These are phyloP conservation scores for Brasenia schreberi DNA, from an alignment of 164 flowering plant species.

Conservation along the genomic window DNA sequence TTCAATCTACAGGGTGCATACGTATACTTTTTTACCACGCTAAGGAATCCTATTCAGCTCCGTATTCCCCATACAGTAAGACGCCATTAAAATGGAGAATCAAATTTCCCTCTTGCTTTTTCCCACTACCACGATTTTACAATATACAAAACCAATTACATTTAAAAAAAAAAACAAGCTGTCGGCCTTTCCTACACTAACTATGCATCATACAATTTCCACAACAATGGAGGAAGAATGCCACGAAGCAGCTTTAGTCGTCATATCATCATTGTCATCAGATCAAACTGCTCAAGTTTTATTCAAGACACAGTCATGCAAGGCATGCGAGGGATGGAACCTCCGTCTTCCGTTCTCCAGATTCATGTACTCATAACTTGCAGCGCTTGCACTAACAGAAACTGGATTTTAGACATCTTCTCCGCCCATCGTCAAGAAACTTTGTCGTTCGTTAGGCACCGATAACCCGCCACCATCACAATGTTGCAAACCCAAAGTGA, in stretches of 20 bases:
- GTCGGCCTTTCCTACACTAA: no score
- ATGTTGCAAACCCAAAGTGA: conserved; percentile 79
- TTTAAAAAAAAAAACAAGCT: no score
- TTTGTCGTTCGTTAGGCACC: conserved; percentile 13
- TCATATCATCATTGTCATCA: background rate
- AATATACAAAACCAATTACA: no score
- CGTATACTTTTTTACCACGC: no score
- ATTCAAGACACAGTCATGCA: conserved; percentile 66
- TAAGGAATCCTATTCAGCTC: no score
- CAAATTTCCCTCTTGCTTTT: background rate
- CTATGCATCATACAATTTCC: background rate
- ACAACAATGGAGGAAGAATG: background rate
- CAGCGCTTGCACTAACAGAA: conserved; percentile 30
- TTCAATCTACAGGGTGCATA: no score
- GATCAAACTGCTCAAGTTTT: background rate
- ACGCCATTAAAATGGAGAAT: no score
- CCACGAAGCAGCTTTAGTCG: background rate
- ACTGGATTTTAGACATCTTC: conserved; percentile 39
- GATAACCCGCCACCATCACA: conserved; percentile 21
- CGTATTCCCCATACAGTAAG: no score
- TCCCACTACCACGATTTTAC: background rate
- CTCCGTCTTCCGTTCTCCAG: conserved; percentile 30
- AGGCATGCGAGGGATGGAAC: conserved; percentile 48
- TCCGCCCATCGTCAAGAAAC: conserved; percentile 38
- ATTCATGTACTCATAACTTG: conserved; percentile 38